A percentile compares a stretch with the other conserved stretches of the same genome.
These are phyloP conservation scores for Penicillium capsulatum DNA, from an alignment of 2,329 filamentous ascomycete genomes.

Conservation along the genomic window DNA sequence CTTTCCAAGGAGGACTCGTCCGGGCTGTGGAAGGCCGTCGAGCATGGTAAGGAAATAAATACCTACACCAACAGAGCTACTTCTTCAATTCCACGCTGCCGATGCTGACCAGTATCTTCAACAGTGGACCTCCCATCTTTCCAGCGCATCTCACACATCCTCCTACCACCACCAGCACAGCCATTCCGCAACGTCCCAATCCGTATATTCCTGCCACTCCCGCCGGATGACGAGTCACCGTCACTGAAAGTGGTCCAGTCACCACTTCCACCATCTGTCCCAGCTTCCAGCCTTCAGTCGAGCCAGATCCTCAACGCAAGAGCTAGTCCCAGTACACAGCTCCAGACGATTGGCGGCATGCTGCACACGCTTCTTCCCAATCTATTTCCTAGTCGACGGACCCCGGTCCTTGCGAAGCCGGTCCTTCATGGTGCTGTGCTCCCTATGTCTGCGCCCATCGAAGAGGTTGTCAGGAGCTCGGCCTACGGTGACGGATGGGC, in stretches of 20 bases:
- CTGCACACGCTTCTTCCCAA: constrained; percentile 71
- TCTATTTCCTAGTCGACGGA: constrained; percentile 81
- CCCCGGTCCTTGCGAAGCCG: constrained; percentile 76
- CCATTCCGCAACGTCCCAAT: constrained; percentile 80
- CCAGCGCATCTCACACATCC: constrained; percentile 69
- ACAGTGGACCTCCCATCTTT: constrained; percentile 70
- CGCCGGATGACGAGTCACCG: constrained; percentile 50
- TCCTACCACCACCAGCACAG: constrained; percentile 64
- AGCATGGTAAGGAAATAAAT: constrained; percentile 64
- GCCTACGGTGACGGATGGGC: constrained; percentile 92
- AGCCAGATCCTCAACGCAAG: constrained; percentile 20
- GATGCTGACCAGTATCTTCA: too few relatives aligned
- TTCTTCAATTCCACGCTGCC: too few relatives aligned
- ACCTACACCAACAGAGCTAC: too few relatives aligned
- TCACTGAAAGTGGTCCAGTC: constrained; percentile 69
- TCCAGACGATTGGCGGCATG: constrained; percentile 70
- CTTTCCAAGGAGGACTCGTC: constrained; percentile 80
- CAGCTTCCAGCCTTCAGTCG: constrained; percentile 24
- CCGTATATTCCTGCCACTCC: constrained; percentile 74
- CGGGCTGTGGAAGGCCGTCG: constrained; percentile 74
- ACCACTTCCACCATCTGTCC: constrained; percentile 56
- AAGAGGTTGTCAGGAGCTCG: constrained; percentile 76
- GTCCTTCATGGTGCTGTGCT: constrained; percentile 81
- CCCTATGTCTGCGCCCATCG: constrained; percentile 73
- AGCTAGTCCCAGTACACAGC: constrained; percentile 41